Conservation (phyloP, 1,139 yeast species). For the Yamadazyma taylorii region DNA sequence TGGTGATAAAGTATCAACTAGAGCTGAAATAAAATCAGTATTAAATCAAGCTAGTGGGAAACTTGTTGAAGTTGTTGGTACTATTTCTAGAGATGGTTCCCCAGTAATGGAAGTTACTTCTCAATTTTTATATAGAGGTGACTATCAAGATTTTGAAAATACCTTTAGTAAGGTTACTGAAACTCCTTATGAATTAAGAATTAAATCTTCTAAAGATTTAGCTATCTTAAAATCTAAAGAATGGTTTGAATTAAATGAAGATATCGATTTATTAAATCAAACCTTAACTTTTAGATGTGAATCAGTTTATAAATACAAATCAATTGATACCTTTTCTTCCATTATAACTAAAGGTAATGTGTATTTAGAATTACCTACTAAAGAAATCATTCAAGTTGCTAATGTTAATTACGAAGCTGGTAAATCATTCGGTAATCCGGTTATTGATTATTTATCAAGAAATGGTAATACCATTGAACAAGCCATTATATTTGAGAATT, state of each 20-base stretch:
- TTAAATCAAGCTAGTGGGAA: constrained; percentile 91
- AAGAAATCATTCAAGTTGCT: constrained; percentile 88
- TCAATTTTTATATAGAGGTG: constrained; percentile 95
- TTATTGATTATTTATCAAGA: constrained; percentile 87
- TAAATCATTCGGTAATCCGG: constrained; percentile 95
- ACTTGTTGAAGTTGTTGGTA: constrained; percentile 93
- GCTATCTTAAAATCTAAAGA: constrained; percentile 94
- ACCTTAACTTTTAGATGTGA: constrained; percentile 87
- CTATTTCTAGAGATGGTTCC: constrained; percentile 69
- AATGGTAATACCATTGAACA: constrained; percentile 94
- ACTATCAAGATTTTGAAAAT: constrained; percentile 81
- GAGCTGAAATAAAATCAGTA: constrained; percentile 86
- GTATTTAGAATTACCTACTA: constrained; percentile 85
- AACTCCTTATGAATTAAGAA: constrained; percentile 78
- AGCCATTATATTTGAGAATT: constrained; percentile 85
- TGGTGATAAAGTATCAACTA: constrained; percentile 82
- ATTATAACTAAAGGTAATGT: constrained; percentile 87
- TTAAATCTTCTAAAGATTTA: constrained; percentile 80
- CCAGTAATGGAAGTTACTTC: constrained; percentile 95
- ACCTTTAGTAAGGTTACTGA: constrained; percentile 89
- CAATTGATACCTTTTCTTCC: constrained; percentile 71
- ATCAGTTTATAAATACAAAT: constrained; percentile 79
- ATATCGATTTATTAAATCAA: constrained; percentile 72
- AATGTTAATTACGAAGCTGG: constrained; percentile 88
- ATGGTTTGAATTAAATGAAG: constrained; percentile 88